phyloP scores from a whole-genome alignment of 176 grass and related monocot species.

The Phragmites australis region DNA sequence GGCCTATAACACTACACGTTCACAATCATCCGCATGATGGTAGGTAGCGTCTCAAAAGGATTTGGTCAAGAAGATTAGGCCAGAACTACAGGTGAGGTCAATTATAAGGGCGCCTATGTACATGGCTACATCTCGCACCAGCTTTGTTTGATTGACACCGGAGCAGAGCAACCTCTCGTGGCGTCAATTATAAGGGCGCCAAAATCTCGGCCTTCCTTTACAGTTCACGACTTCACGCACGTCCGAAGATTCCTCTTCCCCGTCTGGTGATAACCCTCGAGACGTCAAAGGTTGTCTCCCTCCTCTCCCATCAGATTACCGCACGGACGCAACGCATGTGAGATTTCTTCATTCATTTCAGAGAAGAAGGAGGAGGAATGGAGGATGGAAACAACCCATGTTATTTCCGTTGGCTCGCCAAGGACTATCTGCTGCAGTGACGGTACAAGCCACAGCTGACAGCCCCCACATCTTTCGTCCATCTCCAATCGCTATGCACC shows the following conservation, averaged over 20 bases:
- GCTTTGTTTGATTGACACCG: constrained; percentile 9
- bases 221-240: constrained; percentile 16
- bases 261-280: background rate
- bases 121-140: background rate
- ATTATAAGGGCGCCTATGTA: constrained; percentile 20
- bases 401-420: constrained; percentile 9
- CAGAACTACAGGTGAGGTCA: background rate
- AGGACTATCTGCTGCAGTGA: background rate
- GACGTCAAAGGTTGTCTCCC: constrained; percentile 30
- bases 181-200: too few species aligned
- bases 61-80: background rate
- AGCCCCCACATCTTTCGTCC: background rate
- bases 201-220: background rate
- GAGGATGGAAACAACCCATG: constrained; percentile 15
- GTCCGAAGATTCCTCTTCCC: constrained; percentile 15
- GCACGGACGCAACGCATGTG: background rate
- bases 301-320: background rate
- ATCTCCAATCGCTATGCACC: background rate
- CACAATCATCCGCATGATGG: too few species aligned
- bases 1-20: too few species aligned
- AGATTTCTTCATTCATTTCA: background rate
- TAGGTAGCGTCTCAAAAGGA: background rate
- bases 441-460: background rate
- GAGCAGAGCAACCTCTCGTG: constrained; percentile 19
- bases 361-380: too few species aligned